phyloP scores from a whole-genome alignment of 169 alveolate species.

The Plasmodium knowlesi region DNA sequence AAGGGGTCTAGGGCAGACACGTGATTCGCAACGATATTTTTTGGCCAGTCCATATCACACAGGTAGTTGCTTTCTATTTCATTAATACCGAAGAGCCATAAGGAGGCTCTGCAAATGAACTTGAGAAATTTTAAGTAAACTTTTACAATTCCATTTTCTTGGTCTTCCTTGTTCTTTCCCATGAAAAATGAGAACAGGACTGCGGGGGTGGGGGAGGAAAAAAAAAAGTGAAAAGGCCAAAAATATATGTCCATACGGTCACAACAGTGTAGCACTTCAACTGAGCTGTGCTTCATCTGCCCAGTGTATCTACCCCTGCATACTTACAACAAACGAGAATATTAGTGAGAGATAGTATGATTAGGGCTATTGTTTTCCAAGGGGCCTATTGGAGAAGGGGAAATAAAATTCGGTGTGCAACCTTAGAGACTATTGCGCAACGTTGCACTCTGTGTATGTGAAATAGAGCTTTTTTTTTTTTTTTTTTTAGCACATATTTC shows the following conservation, averaged over 20 bases:
- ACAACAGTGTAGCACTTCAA: not conserved
- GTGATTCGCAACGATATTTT: slow-evolving; percentile 67
- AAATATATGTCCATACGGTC: not conserved
- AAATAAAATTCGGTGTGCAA: not conserved
- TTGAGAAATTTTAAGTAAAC: slow-evolving; percentile 38
- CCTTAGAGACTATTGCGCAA: not conserved
- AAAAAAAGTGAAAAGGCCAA: not conserved
- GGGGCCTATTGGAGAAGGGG: slow-evolving; percentile 21
- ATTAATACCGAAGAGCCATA: slow-evolving; percentile 49
- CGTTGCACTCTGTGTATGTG: not conserved
- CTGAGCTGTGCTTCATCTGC: not conserved
- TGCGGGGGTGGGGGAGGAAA: not conserved
- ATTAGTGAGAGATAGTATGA: not conserved
- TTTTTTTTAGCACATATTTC: not conserved
- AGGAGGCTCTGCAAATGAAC: slow-evolving; percentile 15
- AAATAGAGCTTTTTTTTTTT: not conserved
- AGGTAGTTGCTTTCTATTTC: slow-evolving; percentile 29
- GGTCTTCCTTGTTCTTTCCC: not conserved
- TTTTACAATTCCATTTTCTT: slow-evolving; percentile 3
- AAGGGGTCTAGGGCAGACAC: slow-evolving; percentile 57
- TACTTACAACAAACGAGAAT: not conserved
- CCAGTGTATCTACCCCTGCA: not conserved
- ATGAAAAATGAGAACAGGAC: not conserved
- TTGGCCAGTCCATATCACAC: slow-evolving; percentile 73
- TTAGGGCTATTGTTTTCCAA: not conserved